Evolutionary conservation across 495 filamentous ascomycete species (phyloP).

Genomic region (Penicillium dipodomyicola): DNA sequence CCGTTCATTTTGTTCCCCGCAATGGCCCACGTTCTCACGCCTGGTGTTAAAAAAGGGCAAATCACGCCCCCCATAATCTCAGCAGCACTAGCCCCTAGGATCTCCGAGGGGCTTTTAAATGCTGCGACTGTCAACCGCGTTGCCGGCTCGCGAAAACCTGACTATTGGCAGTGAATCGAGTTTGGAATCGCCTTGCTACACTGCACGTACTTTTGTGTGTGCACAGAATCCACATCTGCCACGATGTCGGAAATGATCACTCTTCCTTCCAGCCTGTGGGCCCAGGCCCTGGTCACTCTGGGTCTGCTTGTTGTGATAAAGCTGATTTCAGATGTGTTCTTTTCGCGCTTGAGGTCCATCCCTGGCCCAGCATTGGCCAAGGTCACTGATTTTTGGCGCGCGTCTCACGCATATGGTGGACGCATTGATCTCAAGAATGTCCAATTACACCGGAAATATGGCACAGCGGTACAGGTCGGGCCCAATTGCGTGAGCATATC

Average conservation of each 20-base stretch:
- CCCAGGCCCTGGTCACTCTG: conserved; percentile 10
- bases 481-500: conserved; percentile 56
- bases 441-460: conserved; percentile 51
- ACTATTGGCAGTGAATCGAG: not conserved
- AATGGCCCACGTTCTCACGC: not conserved
- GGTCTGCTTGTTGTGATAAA: conserved; percentile 15
- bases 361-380: conserved; percentile 48
- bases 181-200: not conserved
- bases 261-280: conserved; percentile 12
- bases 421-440: conserved; percentile 21
- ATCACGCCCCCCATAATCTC: not conserved
- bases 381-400: conserved; percentile 38
- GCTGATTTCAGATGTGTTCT: conserved; percentile 14
- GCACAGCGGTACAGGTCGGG: conserved; percentile 53
- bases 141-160: not conserved
- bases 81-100: not conserved
- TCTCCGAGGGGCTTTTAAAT: not conserved
- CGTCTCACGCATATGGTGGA: conserved; percentile 26
- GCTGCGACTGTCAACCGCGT: not conserved
- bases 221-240: not conserved
- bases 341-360: conserved; percentile 28
- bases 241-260: conserved; percentile 8
- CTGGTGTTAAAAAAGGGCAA: not conserved
- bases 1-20: not conserved
- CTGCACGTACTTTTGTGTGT: conserved; percentile 3